phyloP scores from a whole-genome alignment of 805 yeast species.

The Sungouiella thailandica region DNA sequence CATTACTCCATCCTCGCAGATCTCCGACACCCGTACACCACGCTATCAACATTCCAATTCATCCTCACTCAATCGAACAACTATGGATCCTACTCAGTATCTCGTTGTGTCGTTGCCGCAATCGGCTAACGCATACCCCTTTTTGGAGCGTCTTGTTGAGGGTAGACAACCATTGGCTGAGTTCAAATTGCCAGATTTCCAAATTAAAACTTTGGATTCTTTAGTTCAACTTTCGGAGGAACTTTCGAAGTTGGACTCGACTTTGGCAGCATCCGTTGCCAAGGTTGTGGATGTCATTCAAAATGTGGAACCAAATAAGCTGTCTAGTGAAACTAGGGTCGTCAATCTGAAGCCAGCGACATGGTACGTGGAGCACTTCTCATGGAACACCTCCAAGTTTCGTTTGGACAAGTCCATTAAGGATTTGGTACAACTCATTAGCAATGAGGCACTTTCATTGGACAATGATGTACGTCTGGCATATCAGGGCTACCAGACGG shows the following conservation, averaged over 20 bases:
- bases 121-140: slow-evolving; percentile 41
- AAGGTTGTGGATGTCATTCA: slow-evolving; percentile 75
- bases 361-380: slow-evolving; percentile 67
- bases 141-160: slow-evolving; percentile 53
- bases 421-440: slow-evolving; percentile 63
- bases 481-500: slow-evolving; percentile 71
- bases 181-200: slow-evolving; percentile 74
- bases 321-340: slow-evolving; percentile 24
- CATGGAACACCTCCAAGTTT: slow-evolving; percentile 86
- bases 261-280: slow-evolving; percentile 59
- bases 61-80: no score
- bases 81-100: slow-evolving; percentile 41
- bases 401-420: slow-evolving; percentile 79
- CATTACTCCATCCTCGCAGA: no score
- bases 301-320: slow-evolving; percentile 23
- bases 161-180: slow-evolving; percentile 56
- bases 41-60: slow-evolving; percentile 3
- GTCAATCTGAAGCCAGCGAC: slow-evolving; percentile 47
- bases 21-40: slow-evolving; percentile 5
- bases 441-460: slow-evolving; percentile 74
- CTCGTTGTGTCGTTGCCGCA: slow-evolving; percentile 58
- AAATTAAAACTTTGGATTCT: slow-evolving; percentile 91
- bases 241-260: slow-evolving; percentile 74
- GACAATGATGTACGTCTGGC: slow-evolving; percentile 81
- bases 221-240: slow-evolving; percentile 90